phyloP scores from a whole-genome alignment of 176 grass and related monocot genomes.

The Oryza punctata region DNA sequence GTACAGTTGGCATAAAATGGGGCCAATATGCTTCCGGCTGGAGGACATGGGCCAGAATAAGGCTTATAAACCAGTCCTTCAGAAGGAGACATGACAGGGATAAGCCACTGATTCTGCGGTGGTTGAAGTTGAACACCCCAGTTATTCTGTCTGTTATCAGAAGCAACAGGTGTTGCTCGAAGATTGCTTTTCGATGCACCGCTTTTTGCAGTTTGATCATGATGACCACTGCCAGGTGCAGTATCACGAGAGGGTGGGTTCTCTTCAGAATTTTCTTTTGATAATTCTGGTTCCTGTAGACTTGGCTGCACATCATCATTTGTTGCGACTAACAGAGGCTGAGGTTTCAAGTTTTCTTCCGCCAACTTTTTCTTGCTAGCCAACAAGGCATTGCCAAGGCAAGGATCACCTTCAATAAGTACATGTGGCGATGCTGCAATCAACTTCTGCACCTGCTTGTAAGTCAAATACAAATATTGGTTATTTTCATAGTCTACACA shows the following conservation, averaged over 20 bases:
- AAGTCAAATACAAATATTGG: conserved; percentile 23
- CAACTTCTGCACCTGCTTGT: conserved; percentile 85
- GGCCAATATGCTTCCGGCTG: conserved; percentile 77
- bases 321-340: conserved; percentile 40
- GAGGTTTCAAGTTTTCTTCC: conserved; percentile 44
- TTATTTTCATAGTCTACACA: conserved; percentile 12
- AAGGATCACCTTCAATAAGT: conserved; percentile 78
- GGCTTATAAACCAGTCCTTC: conserved; percentile 96
- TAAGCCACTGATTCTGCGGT: conserved; percentile 73
- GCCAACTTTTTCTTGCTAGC: conserved; percentile 47
- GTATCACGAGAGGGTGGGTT: conserved; percentile 49
- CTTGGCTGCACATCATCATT: conserved; percentile 42
- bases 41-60: conserved; percentile 70
- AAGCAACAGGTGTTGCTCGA: conserved; percentile 16
- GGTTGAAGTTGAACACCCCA: conserved; percentile 44
- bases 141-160: conserved; percentile 54
- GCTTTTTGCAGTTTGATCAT: conserved; percentile 27
- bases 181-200: conserved; percentile 33
- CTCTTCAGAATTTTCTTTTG: conserved; percentile 44
- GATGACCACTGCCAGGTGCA: neutral
- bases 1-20: conserved; percentile 58
- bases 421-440: conserved; percentile 77
- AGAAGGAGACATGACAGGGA: conserved; percentile 84
- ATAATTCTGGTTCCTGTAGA: conserved; percentile 45
- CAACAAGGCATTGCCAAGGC: conserved; percentile 45